Conservation (phyloP, 163 green algal genomes). For the Chlamydomonas reinhardtii region DNA sequence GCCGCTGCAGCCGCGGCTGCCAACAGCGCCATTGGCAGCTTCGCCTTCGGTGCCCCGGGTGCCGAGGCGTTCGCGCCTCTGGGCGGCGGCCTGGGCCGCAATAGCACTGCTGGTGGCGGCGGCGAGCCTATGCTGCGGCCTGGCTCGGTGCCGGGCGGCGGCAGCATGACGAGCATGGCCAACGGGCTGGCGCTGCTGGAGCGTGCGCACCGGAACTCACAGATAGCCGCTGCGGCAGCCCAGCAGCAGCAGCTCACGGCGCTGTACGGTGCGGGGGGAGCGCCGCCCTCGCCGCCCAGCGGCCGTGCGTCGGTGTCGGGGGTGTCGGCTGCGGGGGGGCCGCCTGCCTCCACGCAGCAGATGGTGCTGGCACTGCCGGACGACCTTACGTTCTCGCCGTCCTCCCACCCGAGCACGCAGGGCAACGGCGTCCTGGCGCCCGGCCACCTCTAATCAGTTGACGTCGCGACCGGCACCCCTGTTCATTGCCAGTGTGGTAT, state of each 20-base stretch:
- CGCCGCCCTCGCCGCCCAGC: not conserved
- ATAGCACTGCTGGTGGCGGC: not conserved
- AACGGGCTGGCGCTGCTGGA: slow-evolving; percentile 6
- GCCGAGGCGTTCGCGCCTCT: slow-evolving; percentile 38
- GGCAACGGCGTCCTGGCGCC: not conserved
- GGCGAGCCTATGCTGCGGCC: not conserved
- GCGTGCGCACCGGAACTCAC: not conserved
- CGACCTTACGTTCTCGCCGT: slow-evolving; percentile 39
- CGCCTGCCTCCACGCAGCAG: not conserved
- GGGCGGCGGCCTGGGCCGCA: not conserved
- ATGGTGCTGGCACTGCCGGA: slow-evolving; percentile 21
- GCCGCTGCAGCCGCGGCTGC: not conserved
- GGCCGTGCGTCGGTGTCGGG: not conserved
- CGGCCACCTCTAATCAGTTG: too few species aligned
- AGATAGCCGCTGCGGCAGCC: not conserved
- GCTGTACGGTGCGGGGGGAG: not conserved
- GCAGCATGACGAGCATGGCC: not conserved
- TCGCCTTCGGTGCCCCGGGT: slow-evolving; percentile 26
- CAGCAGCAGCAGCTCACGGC: not conserved
- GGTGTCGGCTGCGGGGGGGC: not conserved
- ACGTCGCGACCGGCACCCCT: too few species aligned
- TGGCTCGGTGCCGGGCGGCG: not conserved
- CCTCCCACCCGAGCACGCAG: not conserved
- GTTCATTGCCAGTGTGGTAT: too few species aligned
- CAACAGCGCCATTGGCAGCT: slow-evolving; percentile 32